Evolutionary conservation across 2,329 filamentous ascomycete genomes (phyloP).

Genomic region (Sphaerulina populicola): DNA sequence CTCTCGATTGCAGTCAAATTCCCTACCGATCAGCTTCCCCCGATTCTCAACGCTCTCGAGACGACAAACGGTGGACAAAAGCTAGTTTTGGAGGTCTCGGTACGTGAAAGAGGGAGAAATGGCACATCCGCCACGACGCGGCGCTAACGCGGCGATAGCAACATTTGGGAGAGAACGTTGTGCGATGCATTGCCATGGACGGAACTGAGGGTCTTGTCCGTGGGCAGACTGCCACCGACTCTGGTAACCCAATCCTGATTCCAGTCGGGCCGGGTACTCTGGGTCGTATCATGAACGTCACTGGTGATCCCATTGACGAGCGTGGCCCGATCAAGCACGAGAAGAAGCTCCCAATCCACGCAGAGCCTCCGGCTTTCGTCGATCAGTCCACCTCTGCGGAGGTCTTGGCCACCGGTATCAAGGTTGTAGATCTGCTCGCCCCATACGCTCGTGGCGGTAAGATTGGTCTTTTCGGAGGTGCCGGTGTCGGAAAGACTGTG

Average conservation of each 20-base stretch:
- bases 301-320: slow-evolving; percentile 99
- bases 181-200: slow-evolving; percentile 99
- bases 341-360: slow-evolving; percentile 85
- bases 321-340: slow-evolving; percentile 93
- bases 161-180: slow-evolving; percentile 99
- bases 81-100: slow-evolving; percentile 91
- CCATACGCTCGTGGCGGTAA: slow-evolving; percentile 99
- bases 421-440: slow-evolving; percentile 98
- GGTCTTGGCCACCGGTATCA: slow-evolving; percentile 98
- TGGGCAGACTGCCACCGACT: slow-evolving; percentile 76
- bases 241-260: slow-evolving; percentile 90
- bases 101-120: slow-evolving; percentile 46
- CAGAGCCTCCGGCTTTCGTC: slow-evolving; percentile 81
- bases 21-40: slow-evolving; percentile 81
- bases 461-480: slow-evolving; percentile 99
- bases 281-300: slow-evolving; percentile 99
- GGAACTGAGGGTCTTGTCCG: slow-evolving; percentile 99
- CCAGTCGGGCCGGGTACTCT: slow-evolving; percentile 89
- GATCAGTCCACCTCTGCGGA: slow-evolving; percentile 96
- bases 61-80: slow-evolving; percentile 87
- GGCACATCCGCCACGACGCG: slow-evolving; percentile 14
- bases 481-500: slow-evolving; percentile 99
- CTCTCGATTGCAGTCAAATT: slow-evolving; percentile 70
- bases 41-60: slow-evolving; percentile 95
- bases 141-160: slow-evolving; percentile 52